phyloP scores from a whole-genome alignment of 768 basidiomycete genomes.

The Amanita inopinata region DNA sequence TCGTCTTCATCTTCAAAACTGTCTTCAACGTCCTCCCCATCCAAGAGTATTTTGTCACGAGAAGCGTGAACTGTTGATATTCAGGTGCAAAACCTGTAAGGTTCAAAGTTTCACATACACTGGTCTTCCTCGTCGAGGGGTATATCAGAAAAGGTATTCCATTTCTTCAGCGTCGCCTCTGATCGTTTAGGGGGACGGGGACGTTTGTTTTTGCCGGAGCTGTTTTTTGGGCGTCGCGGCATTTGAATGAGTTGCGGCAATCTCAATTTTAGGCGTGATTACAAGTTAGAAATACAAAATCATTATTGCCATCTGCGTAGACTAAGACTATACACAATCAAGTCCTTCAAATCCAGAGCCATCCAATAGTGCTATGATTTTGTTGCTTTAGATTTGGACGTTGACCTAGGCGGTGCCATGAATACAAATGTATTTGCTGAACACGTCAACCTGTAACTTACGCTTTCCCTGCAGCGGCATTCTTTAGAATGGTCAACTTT shows the following conservation, averaged over 20 bases:
- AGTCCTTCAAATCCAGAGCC: neutral
- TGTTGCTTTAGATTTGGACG: conserved; percentile 4
- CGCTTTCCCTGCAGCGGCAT: conserved; percentile 37
- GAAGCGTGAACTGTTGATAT: conserved; percentile 51
- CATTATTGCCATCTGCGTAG: neutral
- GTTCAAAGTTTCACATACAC: conserved; percentile 36
- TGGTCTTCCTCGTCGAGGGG: conserved; percentile 73
- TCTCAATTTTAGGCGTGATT: neutral
- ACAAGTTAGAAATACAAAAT: conserved; percentile 1
- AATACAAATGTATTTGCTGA: too few relatives aligned
- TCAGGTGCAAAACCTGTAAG: conserved; percentile 1
- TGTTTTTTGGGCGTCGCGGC: conserved; percentile 36
- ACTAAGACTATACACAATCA: neutral
- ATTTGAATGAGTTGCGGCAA: conserved; percentile 20
- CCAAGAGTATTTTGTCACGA: conserved; percentile 69
- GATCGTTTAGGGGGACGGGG: conserved; percentile 40
- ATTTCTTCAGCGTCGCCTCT: conserved; percentile 48
- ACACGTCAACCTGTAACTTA: conserved; percentile 15
- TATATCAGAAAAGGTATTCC: conserved; percentile 60
- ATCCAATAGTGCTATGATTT: neutral
- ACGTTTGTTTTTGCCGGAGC: conserved; percentile 21
- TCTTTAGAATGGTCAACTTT: conserved; percentile 90
- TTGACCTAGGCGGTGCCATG: neutral
- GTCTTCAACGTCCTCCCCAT: conserved; percentile 43
- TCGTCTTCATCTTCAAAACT: conserved; percentile 64